Evolutionary conservation across 164 flowering plant species (phyloP).

Genomic region (Protea cynaroides): DNA sequence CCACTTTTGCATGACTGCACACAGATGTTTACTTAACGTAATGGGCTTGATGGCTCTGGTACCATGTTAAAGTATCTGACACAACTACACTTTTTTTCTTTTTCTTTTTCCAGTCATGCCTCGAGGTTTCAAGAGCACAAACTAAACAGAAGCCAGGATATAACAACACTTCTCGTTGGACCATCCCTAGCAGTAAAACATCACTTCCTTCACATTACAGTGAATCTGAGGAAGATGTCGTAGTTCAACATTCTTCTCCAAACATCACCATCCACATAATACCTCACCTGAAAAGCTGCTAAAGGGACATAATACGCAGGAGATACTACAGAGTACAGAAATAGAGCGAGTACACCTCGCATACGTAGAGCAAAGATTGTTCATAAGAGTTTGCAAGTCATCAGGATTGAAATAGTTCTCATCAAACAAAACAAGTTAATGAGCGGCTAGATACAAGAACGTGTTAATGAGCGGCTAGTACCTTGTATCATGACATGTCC

Average conservation of each 20-base stretch:
- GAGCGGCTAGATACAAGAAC: too few species aligned
- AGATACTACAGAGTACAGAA: slow-evolving; percentile 87
- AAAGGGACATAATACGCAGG: slow-evolving; percentile 85
- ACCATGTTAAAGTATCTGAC: too few species aligned
- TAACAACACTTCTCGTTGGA: too few species aligned
- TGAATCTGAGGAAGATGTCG: slow-evolving; percentile 41
- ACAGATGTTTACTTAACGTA: too few species aligned
- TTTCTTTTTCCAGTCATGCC: too few species aligned
- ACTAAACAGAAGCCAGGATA: too few species aligned
- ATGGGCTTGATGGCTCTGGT: too few species aligned
- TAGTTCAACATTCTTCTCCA: slow-evolving; percentile 13
- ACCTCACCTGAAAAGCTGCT: slow-evolving; percentile 67
- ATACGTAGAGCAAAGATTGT: slow-evolving; percentile 81
- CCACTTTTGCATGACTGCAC: too few species aligned
- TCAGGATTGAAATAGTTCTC: slow-evolving; percentile 69
- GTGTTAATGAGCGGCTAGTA: too few species aligned
- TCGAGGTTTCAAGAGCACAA: too few species aligned
- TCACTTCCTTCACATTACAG: slow-evolving; percentile 56
- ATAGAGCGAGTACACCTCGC: slow-evolving; percentile 87
- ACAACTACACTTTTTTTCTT: too few species aligned
- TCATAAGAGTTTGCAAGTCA: slow-evolving; percentile 49
- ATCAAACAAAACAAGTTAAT: slow-evolving; percentile 74
- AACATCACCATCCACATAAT: slow-evolving; percentile 46
- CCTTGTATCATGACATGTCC: slow-evolving; percentile 98
- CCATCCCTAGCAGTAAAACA: slow-evolving; percentile 60